Conservation (phyloP, 1,284 basidiomycete species). For the Leccinum olivaceoglutinosum region DNA sequence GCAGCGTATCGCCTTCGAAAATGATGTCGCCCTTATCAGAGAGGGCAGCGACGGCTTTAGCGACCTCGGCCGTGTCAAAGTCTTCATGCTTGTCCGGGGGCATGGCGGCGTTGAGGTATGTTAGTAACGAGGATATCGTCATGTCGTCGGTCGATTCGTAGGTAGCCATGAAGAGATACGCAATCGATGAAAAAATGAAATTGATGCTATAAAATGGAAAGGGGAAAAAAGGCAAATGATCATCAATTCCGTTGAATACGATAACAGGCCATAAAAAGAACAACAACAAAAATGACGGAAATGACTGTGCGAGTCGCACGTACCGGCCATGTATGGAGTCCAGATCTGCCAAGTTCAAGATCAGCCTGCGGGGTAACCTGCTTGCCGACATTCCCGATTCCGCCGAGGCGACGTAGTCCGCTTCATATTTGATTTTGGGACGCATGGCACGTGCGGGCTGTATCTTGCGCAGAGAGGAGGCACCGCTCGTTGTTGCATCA, state of each 20-base stretch:
- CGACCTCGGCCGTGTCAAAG: constrained; percentile 69
- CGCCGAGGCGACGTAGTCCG: constrained; percentile 14
- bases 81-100: constrained; percentile 74
- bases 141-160: constrained; percentile 61
- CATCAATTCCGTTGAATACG: constrained; percentile 5
- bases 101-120: constrained; percentile 69
- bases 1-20: constrained; percentile 57
- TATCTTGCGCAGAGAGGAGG: constrained; percentile 16
- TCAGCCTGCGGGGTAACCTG: constrained; percentile 30
- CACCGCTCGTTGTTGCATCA: constrained; percentile 12
- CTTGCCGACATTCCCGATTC: constrained; percentile 16
- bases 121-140: constrained; percentile 57
- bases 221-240: constrained; percentile 3
- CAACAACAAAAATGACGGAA: constrained; percentile 3
- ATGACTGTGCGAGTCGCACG: constrained; percentile 21
- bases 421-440: constrained; percentile 23
- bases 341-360: constrained; percentile 47
- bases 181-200: constrained; percentile 55
- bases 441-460: constrained; percentile 24
- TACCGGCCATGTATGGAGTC: constrained; percentile 54
- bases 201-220: constrained; percentile 36
- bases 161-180: constrained; percentile 58
- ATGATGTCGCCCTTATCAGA: constrained; percentile 48
- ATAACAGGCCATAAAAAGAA: not conserved
- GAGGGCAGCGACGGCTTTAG: constrained; percentile 47